Evolutionary conservation across 2,329 filamentous ascomycete genomes (phyloP).

Genomic region (Zymoseptoria ardabiliae): DNA sequence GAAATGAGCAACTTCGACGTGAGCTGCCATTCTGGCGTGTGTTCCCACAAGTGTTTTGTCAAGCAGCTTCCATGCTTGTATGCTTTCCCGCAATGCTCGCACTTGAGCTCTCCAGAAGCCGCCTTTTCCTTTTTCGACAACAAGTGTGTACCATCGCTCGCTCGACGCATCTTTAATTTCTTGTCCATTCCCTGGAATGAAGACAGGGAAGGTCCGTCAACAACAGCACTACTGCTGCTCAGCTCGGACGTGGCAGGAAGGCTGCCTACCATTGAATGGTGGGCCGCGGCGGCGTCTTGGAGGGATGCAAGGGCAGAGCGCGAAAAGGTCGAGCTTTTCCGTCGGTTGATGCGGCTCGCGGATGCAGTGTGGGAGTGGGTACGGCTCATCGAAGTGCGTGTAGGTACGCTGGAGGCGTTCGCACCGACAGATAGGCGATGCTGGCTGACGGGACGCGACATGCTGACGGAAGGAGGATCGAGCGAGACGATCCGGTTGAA

Average conservation of each 20-base stretch:
- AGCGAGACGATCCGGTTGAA: neutral
- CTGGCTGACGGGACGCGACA: constrained; percentile 30
- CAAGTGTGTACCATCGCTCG: constrained; percentile 81
- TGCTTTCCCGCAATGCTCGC: constrained; percentile 96
- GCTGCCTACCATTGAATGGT: constrained; percentile 58
- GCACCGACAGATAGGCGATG: constrained; percentile 44
- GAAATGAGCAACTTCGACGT: constrained; percentile 98
- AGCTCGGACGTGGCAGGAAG: constrained; percentile 47
- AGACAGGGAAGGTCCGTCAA: constrained; percentile 58
- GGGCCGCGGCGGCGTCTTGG: constrained; percentile 47
- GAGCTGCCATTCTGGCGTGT: constrained; percentile 94
- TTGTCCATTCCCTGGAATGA: constrained; percentile 41
- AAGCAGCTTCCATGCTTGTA: constrained; percentile 99
- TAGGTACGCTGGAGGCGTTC: constrained; percentile 54
- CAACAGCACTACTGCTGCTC: constrained; percentile 47
- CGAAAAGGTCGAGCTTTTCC: constrained; percentile 84
- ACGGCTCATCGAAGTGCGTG: constrained; percentile 60
- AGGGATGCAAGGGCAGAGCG: constrained; percentile 47
- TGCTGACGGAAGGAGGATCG: neutral
- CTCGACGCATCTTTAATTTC: constrained; percentile 51
- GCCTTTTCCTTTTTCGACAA: constrained; percentile 75
- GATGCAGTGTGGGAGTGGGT: constrained; percentile 75
- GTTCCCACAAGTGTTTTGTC: constrained; percentile 99
- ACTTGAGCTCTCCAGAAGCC: constrained; percentile 79
- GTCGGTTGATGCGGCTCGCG: constrained; percentile 79